These are phyloP conservation scores for Nitzschia inconspicua DNA, from an alignment of 108 stramenopile species.

Conservation along the genomic window DNA sequence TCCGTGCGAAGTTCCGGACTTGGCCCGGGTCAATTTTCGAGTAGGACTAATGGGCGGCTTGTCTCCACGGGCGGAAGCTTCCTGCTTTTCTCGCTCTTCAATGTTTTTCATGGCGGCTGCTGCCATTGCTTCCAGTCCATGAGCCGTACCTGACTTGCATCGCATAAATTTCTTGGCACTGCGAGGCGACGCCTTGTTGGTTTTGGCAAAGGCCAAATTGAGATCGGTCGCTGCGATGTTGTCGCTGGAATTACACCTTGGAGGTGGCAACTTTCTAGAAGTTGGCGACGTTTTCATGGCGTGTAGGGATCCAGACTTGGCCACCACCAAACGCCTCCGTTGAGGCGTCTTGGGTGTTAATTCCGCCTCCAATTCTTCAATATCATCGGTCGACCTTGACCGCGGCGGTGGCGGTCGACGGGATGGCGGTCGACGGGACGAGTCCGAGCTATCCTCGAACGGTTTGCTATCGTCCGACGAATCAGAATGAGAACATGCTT, in stretches of 20 bases:
- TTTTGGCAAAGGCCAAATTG: conserved; percentile 7
- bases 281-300: too few species aligned
- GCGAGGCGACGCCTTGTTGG: neutral
- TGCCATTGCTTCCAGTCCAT: too few species aligned
- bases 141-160: too few species aligned
- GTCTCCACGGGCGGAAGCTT: neutral
- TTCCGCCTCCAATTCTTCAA: neutral
- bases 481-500: neutral
- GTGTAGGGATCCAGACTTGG: too few species aligned
- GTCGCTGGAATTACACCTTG: too few species aligned
- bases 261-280: too few species aligned
- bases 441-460: neutral
- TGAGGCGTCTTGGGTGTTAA: too few species aligned
- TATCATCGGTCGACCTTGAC: neutral
- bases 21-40: conserved; percentile 4
- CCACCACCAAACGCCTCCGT: too few species aligned
- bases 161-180: too few species aligned
- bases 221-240: too few species aligned
- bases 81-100: neutral
- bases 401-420: neutral
- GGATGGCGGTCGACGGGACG: neutral
- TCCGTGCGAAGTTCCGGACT: conserved; percentile 9
- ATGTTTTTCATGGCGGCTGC: too few species aligned
- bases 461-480: neutral
- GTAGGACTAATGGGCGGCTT: neutral